Evolutionary conservation across 139 green algal species (phyloP), one percentile per base, ranked within the genome.

Genomic region (Eudorina sp.): DNA sequence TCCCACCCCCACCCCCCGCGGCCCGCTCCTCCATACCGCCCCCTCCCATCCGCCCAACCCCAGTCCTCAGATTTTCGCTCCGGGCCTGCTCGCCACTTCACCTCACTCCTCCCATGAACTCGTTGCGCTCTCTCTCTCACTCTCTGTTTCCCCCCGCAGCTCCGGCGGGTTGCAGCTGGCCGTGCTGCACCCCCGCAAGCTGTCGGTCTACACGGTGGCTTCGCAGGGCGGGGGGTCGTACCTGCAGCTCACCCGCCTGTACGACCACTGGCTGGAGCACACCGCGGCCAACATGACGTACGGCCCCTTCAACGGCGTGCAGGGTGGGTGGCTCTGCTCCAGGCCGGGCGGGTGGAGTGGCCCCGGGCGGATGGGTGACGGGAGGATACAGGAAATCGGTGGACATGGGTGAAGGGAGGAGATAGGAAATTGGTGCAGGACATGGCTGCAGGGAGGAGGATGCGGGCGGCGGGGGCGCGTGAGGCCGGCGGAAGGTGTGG

Each of bases 261-360:
- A 94, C 62, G 94, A 96, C 79, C 94, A 96, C 89, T 51, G 68
- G n/a, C 72, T 96, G 66, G 91, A 96, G 62, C 92, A 94, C 60
- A 94, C 93, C 7, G 94, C 93, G 19, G 94, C 94, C 43, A 94
- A 94, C 87, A 93, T 96, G 90, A 76, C 45, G 1, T 83, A 90
- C 51, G 94, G 94, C 1, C 55, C 86, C 0, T 95, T 95, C 78
- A 92, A 92, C 0, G 88, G 90, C 29, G 79, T 83, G 70, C 66
- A 90, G 78, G 89, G 89, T 92, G 83, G 19, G 88, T 18, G 27
- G 6, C 31, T 43, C 9, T 41, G n/a, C 45, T n/a, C 43, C 31
- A 55, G 40, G 53, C n/a, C n/a, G n/a, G n/a, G n/a, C 53, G 34
- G 77, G 60, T 40, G 77, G 13, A 13, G 77, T 48, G 53, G 53